phyloP scores from a whole-genome alignment of 2,329 filamentous ascomycete species.

The Aureobasidium subglaciale region DNA sequence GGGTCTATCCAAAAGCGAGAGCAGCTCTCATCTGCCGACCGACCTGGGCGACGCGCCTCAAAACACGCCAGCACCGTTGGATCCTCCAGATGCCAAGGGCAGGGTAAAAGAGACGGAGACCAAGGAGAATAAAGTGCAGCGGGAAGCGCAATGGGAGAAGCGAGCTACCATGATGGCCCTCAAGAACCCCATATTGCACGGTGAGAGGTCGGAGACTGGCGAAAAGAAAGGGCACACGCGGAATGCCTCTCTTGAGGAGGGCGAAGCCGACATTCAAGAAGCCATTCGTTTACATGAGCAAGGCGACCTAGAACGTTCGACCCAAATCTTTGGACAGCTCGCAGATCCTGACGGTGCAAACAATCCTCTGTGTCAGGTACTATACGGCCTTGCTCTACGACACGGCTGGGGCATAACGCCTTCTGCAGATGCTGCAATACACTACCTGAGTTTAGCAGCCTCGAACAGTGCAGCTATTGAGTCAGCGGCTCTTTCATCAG shows the following conservation, averaged over 20 bases:
- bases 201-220: slow-evolving; percentile 16
- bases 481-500: slow-evolving; percentile 73
- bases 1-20: slow-evolving; percentile 44
- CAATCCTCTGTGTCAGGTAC: slow-evolving; percentile 88
- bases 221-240: slow-evolving; percentile 1
- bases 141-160: slow-evolving; percentile 82
- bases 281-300: slow-evolving; percentile 90
- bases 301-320: slow-evolving; percentile 71
- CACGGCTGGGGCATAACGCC: slow-evolving; percentile 87
- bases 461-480: slow-evolving; percentile 86
- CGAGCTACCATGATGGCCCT: slow-evolving; percentile 80
- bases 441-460: slow-evolving; percentile 80
- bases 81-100: slow-evolving; percentile 15
- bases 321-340: slow-evolving; percentile 74
- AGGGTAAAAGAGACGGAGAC: slow-evolving; percentile 9
- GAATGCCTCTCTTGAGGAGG: slow-evolving; percentile 24
- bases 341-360: slow-evolving; percentile 80
- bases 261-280: slow-evolving; percentile 69
- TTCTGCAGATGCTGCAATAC: slow-evolving; percentile 66
- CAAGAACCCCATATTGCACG: slow-evolving; percentile 38
- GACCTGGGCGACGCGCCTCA: slow-evolving; percentile 79
- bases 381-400: slow-evolving; percentile 88
- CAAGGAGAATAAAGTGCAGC: slow-evolving; percentile 28
- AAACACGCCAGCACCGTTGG: slow-evolving; percentile 44
- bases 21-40: slow-evolving; percentile 67